Conservation (phyloP, 208 protist species). For the Blastocrithidia nonstop region DNA sequence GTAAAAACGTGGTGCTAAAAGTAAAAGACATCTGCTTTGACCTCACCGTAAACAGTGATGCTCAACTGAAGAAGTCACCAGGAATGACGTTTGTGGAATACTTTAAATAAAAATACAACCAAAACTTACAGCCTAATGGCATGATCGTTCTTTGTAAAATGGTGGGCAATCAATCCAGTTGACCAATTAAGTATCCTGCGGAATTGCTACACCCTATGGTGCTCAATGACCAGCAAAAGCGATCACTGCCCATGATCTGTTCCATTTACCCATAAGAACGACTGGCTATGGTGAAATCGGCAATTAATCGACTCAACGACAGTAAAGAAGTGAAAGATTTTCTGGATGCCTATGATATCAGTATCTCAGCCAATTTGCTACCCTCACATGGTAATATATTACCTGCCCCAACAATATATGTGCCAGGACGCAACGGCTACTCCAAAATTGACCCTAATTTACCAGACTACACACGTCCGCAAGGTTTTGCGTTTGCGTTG, state of each 20-base stretch:
- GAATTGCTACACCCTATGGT: constrained; percentile 22
- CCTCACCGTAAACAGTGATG: constrained; percentile 4
- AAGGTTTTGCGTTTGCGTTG: constrained; percentile 26
- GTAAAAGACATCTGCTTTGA: constrained; percentile 10
- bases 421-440: constrained; percentile 15
- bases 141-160: constrained; percentile 11
- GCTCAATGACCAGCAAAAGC: constrained; percentile 12
- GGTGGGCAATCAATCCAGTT: constrained; percentile 4
- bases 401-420: constrained; percentile 15
- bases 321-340: constrained; percentile 7
- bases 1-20: constrained; percentile 10
- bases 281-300: constrained; percentile 6
- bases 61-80: constrained; percentile 7
- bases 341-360: constrained; percentile 22
- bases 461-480: constrained; percentile 13
- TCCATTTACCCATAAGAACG: constrained; percentile 36
- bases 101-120: constrained; percentile 21
- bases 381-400: constrained; percentile 16
- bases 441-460: constrained; percentile 8
- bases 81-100: constrained; percentile 15
- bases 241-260: constrained; percentile 22
- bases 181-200: constrained; percentile 13
- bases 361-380: constrained; percentile 8
- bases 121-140: constrained; percentile 8
- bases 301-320: constrained; percentile 7